Conservation (phyloP, 176 grass and related monocot genomes). For the Musa troglodytarum region DNA sequence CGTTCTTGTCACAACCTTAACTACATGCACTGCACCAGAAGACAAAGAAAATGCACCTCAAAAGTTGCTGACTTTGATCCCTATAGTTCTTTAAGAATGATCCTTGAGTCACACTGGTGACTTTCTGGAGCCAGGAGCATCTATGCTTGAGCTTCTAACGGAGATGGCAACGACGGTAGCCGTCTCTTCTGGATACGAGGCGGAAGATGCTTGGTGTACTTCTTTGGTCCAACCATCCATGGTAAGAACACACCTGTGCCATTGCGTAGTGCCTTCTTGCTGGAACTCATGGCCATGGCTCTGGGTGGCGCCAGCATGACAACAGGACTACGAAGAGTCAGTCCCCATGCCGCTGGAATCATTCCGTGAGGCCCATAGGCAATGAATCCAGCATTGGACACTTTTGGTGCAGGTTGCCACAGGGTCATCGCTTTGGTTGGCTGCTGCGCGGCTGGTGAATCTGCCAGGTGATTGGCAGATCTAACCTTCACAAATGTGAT, state of each 20-base stretch:
- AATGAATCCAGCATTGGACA: neutral
- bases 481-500: conserved; percentile 86
- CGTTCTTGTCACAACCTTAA: neutral
- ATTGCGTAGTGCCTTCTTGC: conserved; percentile 50
- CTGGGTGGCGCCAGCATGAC: conserved; percentile 59
- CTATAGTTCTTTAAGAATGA: neutral
- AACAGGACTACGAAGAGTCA: conserved; percentile 54
- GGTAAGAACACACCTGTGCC: conserved; percentile 97
- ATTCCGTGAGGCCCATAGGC: conserved; percentile 7
- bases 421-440: neutral
- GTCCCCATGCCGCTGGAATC: conserved; percentile 59
- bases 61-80: neutral
- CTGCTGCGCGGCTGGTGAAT: neutral
- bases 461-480: conserved; percentile 27
- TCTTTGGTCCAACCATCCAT: conserved; percentile 83
- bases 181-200: conserved; percentile 96
- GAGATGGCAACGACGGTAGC: conserved; percentile 61
- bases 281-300: conserved; percentile 43
- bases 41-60: neutral
- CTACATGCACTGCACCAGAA: neutral
- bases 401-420: conserved; percentile 14
- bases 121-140: neutral
- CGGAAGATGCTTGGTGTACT: conserved; percentile 86
- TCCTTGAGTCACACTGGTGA: too few relatives aligned
- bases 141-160: conserved; percentile 49